Evolutionary conservation across 2,329 filamentous ascomycete genomes (phyloP), one percentile per base, ranked within the genome.

Genomic region (Coniella lustricola): DNA sequence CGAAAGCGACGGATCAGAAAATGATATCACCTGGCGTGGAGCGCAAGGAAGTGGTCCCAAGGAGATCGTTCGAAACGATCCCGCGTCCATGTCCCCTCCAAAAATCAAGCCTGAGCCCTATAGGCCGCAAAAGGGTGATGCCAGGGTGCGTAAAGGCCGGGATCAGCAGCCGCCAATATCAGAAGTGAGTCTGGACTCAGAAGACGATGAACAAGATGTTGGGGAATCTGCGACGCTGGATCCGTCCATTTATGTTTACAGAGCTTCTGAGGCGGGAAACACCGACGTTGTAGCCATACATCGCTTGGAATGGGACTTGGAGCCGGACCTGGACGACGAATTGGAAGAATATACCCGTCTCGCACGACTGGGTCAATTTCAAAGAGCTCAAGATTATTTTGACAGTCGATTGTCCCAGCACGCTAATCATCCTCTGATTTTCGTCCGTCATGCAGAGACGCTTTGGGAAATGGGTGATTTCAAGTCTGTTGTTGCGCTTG

Each of bases 391-490:
- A 31, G 35, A 47, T 4, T 55, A 55, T 43, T 60, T 62, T 39
- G 18, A 41, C 4, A 44, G 54, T 16, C 51, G 58, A 8, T 44
- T 64, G 10, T 46, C 45, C n/a, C 46, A 55, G 5, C 54, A 62
- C 45, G 36, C 57, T 2, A 48, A 56, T 18, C 55, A 56, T 16
- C 58, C 59, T 2, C 58, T 60, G 18, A 48, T 63, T 1, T 49
- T 62, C 3, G 49, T 62, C 10, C 57, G 54, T 16, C 63, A 61
- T 17, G 57, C 57, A 10, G 60, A 61, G n/a, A 43, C 62, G 18
- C 48, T 64, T 4, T 50, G 60, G 16, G 50, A 57, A 34, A 57
- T 60, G 44, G 60, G 60, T 7, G 57, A 62, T 31, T 61, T 61
- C 36, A 55, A 44, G 12, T 38, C 44, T 9, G 9, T 46, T 12